These are phyloP conservation scores for Yarrowia deformans DNA, from an alignment of 805 yeast species.

Conservation along the genomic window DNA sequence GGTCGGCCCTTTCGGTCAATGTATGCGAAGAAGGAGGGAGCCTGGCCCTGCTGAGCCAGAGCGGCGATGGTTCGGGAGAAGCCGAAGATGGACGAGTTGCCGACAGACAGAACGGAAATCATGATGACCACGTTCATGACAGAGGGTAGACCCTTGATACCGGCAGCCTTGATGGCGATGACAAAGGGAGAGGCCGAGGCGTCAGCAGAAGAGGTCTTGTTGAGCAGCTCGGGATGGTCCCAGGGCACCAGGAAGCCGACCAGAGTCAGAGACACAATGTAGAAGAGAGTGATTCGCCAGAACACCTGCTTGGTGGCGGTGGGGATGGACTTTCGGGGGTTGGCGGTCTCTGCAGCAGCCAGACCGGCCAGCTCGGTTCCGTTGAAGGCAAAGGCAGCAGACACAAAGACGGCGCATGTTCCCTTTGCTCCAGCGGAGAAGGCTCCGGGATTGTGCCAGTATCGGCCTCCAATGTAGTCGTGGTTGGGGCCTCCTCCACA, in stretches of 20 bases:
- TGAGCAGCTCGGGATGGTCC: slow-evolving; percentile 57
- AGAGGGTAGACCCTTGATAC: slow-evolving; percentile 67
- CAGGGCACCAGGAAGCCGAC: slow-evolving; percentile 75
- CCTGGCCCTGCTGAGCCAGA: slow-evolving; percentile 66
- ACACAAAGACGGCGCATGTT: slow-evolving; percentile 68
- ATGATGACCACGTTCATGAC: slow-evolving; percentile 71
- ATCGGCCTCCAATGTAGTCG: slow-evolving; percentile 61
- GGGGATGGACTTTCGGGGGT: slow-evolving; percentile 71
- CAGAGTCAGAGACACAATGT: slow-evolving; percentile 61
- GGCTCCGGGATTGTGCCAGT: slow-evolving; percentile 74
- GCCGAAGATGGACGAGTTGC: slow-evolving; percentile 71
- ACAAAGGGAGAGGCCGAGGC: slow-evolving; percentile 74
- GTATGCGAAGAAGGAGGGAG: slow-evolving; percentile 65
- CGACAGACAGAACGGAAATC: slow-evolving; percentile 70
- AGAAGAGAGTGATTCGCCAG: slow-evolving; percentile 76
- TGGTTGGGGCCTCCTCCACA: slow-evolving; percentile 66
- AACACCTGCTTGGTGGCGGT: slow-evolving; percentile 77
- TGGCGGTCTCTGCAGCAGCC: slow-evolving; percentile 73
- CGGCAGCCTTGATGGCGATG: slow-evolving; percentile 69
- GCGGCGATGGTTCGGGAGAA: slow-evolving; percentile 72
- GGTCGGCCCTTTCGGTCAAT: slow-evolving; percentile 80
- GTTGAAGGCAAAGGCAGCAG: slow-evolving; percentile 75
- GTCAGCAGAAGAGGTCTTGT: slow-evolving; percentile 54
- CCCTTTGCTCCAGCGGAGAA: slow-evolving; percentile 75
- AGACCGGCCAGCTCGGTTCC: slow-evolving; percentile 75